phyloP scores from a whole-genome alignment of 1,284 basidiomycete genomes.

The Malassezia globosa region DNA sequence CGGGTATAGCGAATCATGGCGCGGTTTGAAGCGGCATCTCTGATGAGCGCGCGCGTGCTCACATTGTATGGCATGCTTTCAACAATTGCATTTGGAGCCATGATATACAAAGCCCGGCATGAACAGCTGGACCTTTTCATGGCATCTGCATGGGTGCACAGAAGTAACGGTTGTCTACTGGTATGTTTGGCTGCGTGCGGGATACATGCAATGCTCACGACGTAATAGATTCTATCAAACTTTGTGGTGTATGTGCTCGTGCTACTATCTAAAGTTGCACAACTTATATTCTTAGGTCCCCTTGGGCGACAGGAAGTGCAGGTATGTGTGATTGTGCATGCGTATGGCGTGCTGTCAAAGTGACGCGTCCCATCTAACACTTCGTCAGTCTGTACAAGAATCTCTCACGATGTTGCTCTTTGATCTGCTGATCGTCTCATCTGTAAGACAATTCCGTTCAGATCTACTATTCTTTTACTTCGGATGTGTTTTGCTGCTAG shows the following conservation, averaged over 20 bases:
- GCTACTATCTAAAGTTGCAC: slow-evolving; percentile 63
- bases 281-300: slow-evolving; percentile 81
- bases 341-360: no score
- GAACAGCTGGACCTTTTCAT: slow-evolving; percentile 87
- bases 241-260: slow-evolving; percentile 71
- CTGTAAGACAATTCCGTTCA: not conserved
- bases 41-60: slow-evolving; percentile 12
- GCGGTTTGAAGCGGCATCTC: slow-evolving; percentile 4
- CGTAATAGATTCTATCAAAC: slow-evolving; percentile 74
- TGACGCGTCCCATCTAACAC: not conserved
- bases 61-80: slow-evolving; percentile 31
- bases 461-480: slow-evolving; percentile 49
- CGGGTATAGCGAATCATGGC: no score
- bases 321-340: slow-evolving; percentile 52
- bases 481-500: slow-evolving; percentile 80
- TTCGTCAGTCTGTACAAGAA: slow-evolving; percentile 1
- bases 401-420: not conserved
- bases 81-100: slow-evolving; percentile 19
- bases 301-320: slow-evolving; percentile 82
- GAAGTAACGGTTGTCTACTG: slow-evolving; percentile 58
- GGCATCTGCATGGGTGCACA: slow-evolving; percentile 78
- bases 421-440: slow-evolving; percentile 3
- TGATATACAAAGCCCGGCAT: slow-evolving; percentile 58
- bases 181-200: no score
- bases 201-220: not conserved